Base-by-base conservation (phyloP, 2,329 filamentous ascomycete genomes). In the Xylaria digitata region DNA sequence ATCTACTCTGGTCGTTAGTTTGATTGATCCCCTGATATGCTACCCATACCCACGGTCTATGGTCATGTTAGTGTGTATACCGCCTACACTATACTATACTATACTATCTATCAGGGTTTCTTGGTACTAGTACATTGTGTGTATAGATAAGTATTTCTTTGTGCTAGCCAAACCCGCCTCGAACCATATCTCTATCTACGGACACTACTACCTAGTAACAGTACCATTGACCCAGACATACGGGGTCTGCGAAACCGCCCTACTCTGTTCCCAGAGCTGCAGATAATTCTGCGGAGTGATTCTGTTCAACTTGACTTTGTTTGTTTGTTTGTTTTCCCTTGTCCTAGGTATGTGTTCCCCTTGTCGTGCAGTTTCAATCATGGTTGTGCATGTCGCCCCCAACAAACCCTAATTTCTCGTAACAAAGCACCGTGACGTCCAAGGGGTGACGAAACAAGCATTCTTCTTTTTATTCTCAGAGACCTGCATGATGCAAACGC, bases 401-500 rank as follows among this genome's bases (percentile, higher is more conserved):
- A 21, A 52, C 21, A 45, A 53, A 42, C 34, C 32, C 21, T 15
- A 21, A 7, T 42, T 42, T 23, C 32, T n/a, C 34, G 61, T 52
- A 58, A 63, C 46, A 40, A 34, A 57, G 19, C 23, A 11, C 26
- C 52, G 57, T 58, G 46, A 63, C 63, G 60, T 37, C 40, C 46
- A 23, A 13, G 34, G 42, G 42, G 50, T 34, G 8, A 55, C 43
- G 49, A 53, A 61, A 61, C 45, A 65, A 65, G 56, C 61, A 34
- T 65, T 61, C 23, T 32, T 49, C 13, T 42, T 30, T 42, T 30
- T 21, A 19, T 26, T 34, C 23, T 32, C 32, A 42, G 42, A 37
- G 49, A 63, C 65, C 55, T 58, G 61, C 65, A 67, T 67, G 61
- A 67, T 56, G 65, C 61, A 67, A 67, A 43, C 43, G 49, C 60